These are phyloP conservation scores for Trametes cinnabarina DNA, from an alignment of 768 basidiomycete genomes.

Conservation along the genomic window DNA sequence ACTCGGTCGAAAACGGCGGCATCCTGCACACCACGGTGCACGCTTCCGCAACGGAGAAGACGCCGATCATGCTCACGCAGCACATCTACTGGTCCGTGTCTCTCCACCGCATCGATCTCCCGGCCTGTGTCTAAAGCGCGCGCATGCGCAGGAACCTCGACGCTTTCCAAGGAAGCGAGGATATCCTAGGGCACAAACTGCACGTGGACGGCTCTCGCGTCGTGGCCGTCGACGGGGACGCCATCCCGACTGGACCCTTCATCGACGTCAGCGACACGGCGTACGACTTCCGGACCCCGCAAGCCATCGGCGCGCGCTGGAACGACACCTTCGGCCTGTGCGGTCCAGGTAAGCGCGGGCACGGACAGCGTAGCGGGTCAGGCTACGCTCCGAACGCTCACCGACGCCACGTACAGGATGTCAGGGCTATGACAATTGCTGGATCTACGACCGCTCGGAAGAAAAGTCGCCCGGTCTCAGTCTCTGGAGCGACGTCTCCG, in stretches of 20 bases:
- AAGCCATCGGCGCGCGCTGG: slow-evolving; percentile 24
- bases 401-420: slow-evolving; percentile 36
- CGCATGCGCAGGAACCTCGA: slow-evolving; percentile 44
- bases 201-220: slow-evolving; percentile 30
- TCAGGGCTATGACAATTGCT: slow-evolving; percentile 49
- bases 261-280: slow-evolving; percentile 32
- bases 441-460: slow-evolving; percentile 45
- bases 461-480: slow-evolving; percentile 32
- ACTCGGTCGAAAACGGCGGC: slow-evolving; percentile 45
- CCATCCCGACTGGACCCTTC: slow-evolving; percentile 40
- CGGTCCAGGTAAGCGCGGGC: slow-evolving; percentile 27
- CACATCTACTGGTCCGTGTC: slow-evolving; percentile 48
- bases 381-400: neutral
- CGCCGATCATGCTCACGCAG: slow-evolving; percentile 57
- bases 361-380: neutral
- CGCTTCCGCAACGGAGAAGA: slow-evolving; percentile 48
- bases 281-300: slow-evolving; percentile 42
- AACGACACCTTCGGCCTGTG: slow-evolving; percentile 25
- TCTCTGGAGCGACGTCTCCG: slow-evolving; percentile 48
- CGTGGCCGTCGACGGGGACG: slow-evolving; percentile 39
- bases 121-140: neutral
- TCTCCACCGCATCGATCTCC: neutral
- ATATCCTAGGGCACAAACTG: slow-evolving; percentile 29
- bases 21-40: slow-evolving; percentile 42
- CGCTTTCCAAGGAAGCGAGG: slow-evolving; percentile 44